Base-by-base conservation (phyloP, 768 basidiomycete genomes). In the Gautieria morchelliformis region DNA sequence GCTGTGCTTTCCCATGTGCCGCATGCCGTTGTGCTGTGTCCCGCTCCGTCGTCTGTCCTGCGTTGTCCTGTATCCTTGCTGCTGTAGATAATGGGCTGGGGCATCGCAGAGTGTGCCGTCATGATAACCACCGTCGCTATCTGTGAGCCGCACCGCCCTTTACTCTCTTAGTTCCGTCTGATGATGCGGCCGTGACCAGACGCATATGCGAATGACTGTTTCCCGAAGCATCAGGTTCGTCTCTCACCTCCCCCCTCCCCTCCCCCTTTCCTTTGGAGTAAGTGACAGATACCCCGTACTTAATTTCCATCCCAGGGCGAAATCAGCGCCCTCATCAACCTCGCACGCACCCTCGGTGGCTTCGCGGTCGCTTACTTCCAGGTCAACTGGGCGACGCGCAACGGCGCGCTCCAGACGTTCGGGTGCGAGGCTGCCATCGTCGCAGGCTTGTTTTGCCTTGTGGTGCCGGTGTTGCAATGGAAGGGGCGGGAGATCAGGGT, bases 321-420 rank as follows among this genome's bases (percentile, higher is more conserved):
- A 68, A 77, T 84, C 35, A 81, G 80, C 58, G 78, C 80, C 0
- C 69, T 85, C 22, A 69, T 85, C 60, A 85, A 84, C 63, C 67
- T 84, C 20, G 72, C 74, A 15, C 74, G 84, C 47, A 72, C 70
- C 1, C 69, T 84, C 19, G 82, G 81, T 39, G 76, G 82, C 3
- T 85, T 85, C 64, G 75, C 75, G 49, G 82, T 85, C 20, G 80
- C 83, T 1, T 84, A 80, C 67, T 85, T 80, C 66, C 83, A 85
- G 64, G 75, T 84, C 3, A 79, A 79, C 5, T 84, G 84, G 84
- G 82, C 83, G 5, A 64, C 68, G 30, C 80, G 76, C 61, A 65
- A 80, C 58, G 84, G 84, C 15, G 80, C 83, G 5, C 66, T 84
- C 30, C 80, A 84, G 59, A 78, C 80, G 5, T 79, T 83, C 62